Base-by-base conservation (phyloP, 2,329 filamentous ascomycete species). In the Aspergillus udagawae region DNA sequence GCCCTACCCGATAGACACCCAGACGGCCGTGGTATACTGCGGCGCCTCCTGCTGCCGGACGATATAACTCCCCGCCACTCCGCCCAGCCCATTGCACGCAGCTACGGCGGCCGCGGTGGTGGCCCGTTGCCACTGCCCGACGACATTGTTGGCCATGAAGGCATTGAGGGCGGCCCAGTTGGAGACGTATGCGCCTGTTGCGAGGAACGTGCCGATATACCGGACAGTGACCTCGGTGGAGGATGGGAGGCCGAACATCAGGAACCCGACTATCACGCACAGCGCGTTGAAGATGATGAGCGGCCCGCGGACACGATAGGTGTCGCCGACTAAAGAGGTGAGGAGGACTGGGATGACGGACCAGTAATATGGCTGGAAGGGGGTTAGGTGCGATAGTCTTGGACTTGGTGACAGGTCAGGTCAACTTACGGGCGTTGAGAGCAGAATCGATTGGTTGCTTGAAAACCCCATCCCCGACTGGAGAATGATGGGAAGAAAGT, bases 111-210 rank as follows among this genome's bases (percentile, higher is more conserved):
- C 85, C 0, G 85, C 83, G 0, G 83, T 83, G 49, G 85, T 85
- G 2, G 81, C 84, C 29, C 85, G 77, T 70, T 87, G 87, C 85
- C 85, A 88, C 64, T 87, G 85, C 0, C 83, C 83, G 0, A 80
- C 77, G 45, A 87, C 79, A 60, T 86, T 88, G 67, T 86, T 87
- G 17, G 82, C 80, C 65, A 85, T 81, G 61, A 85, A 87, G 0
- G 84, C 80, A 53, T 83, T 86, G 60, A 89, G 73, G 0, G 85
- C 86, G 0, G 86, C 86, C 86, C 86, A 89, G 61, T 89, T 89
- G 3, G 82, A 84, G 3, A 89, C 80, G 61, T 88, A 89, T 1
- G 86, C 85, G 0, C 86, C 86, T 0, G 86, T 89, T 0, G 86
- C 85, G 1, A 89, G 77, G 68, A 82, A 88, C 0, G 84, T 85